These are phyloP conservation scores for Xylariaceae sp. DNA, from an alignment of 2,329 filamentous ascomycete genomes.

Conservation along the genomic window DNA sequence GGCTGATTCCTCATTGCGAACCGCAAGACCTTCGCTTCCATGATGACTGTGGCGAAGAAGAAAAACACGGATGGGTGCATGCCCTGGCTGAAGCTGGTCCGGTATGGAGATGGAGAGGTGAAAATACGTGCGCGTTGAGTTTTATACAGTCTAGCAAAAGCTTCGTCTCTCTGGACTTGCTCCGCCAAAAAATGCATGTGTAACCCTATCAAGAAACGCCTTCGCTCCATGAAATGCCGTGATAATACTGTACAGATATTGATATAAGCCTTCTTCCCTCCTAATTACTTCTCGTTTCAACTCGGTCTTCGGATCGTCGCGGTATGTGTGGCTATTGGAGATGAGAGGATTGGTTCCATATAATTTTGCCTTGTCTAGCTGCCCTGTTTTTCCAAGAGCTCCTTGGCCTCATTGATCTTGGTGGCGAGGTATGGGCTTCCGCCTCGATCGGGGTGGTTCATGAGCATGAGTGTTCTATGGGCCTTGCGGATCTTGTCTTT, in stretches of 20 bases:
- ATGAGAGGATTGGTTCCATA: background rate
- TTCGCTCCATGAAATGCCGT: conserved; percentile 25
- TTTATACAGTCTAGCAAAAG: conserved; percentile 14
- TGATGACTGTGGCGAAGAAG: too few species aligned
- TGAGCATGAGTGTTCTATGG: conserved; percentile 90
- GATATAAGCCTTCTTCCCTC: conserved; percentile 2
- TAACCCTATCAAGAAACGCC: conserved; percentile 23
- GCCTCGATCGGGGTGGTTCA: conserved; percentile 96
- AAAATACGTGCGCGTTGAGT: conserved; percentile 12
- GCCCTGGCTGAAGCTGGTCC: background rate
- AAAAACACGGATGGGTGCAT: background rate
- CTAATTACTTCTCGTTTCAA: background rate
- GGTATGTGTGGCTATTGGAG: background rate
- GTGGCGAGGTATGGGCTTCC: conserved; percentile 95
- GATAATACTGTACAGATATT: conserved; percentile 20
- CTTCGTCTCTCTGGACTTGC: conserved; percentile 4
- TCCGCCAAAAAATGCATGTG: background rate
- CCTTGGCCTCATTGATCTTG: conserved; percentile 98
- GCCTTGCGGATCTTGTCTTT: conserved; percentile 95
- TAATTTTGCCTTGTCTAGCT: conserved; percentile 8
- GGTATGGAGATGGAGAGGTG: conserved; percentile 15
- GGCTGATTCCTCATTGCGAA: too few species aligned
- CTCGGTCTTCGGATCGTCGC: background rate
- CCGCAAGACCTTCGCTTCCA: too few species aligned
- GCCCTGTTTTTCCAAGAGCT: conserved; percentile 77